Percentiles rank a stretch among this genome's conserved stretches.
phyloP scores from a whole-genome alignment of 495 filamentous ascomycete species.

The Penicillium lividum region DNA sequence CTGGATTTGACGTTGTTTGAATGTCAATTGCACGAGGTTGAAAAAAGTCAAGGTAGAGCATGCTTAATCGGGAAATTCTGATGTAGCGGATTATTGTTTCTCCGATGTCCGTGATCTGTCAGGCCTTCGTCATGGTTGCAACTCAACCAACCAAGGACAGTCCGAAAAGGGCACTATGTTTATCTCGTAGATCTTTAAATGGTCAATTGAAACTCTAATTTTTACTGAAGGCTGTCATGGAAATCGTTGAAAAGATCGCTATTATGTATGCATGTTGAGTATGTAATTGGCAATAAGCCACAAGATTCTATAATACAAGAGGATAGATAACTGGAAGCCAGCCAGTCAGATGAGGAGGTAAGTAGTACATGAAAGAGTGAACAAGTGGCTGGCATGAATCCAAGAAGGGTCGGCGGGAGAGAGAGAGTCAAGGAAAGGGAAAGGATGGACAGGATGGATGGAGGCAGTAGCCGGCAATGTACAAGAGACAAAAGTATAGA shows the following conservation, averaged over 20 bases:
- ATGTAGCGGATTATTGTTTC: conserved; percentile 33
- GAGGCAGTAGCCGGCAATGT: conserved; percentile 27
- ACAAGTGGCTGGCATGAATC: conserved; percentile 3
- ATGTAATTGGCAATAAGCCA: conserved; percentile 17
- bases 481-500: conserved; percentile 30
- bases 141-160: not conserved
- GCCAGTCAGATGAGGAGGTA: conserved; percentile 22
- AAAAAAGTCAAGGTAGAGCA: conserved; percentile 20
- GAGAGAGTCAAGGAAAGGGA: conserved; percentile 8
- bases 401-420: not conserved
- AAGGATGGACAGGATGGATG: conserved; percentile 10
- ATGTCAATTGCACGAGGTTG: conserved; percentile 14
- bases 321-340: conserved; percentile 28
- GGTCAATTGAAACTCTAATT: not conserved
- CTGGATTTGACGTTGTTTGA: conserved; percentile 1
- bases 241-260: conserved; percentile 8
- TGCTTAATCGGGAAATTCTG: conserved; percentile 44
- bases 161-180: not conserved
- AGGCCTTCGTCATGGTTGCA: not conserved
- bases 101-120: conserved; percentile 17
- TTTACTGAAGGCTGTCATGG: not conserved
- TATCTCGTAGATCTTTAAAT: not conserved
- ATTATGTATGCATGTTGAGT: conserved; percentile 17
- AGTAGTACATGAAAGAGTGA: conserved; percentile 26
- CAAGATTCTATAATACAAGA: conserved; percentile 45